Evolutionary conservation across 2,329 filamentous ascomycete species (phyloP), one percentile per base, ranked within the genome.

Genomic region (Rutstroemia sp.): DNA sequence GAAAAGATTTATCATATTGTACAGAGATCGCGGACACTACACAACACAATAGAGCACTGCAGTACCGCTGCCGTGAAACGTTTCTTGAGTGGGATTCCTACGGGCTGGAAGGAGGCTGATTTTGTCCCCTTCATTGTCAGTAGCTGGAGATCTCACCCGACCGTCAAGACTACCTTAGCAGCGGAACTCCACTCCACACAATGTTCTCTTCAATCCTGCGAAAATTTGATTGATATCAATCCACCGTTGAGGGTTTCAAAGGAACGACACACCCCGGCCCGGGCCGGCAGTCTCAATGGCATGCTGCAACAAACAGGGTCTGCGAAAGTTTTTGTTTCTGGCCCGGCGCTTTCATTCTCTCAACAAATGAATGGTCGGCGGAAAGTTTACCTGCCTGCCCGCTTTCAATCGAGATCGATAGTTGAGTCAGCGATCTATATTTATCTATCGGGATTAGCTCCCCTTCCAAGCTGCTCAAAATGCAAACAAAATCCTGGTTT

Each of bases 1-100:
- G 54, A 42, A 52, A 46, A 41, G 48, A 56, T 53, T 56, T 41
- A 47, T 56, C 54, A 56, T 42, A 56, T 56, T 48, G 54, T 23
- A 56, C 48, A 56, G 53, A 56, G 48, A 56, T 56, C 54, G 54
- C 48, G 42, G 16, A 17, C 25, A 48, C 27, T n/a, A 17, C 46
- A 38, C 46, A 17, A 37, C 53, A 51, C 47, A 45, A 56, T 51
- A 44, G 25, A 27, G 9, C 47, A 56, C 53, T 23, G 37, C 47
- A 51, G 53, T 56, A 27, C 53, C 53, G 53, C 47, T 56, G 53
- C 48, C 10, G 53, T 56, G 53, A 51, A 51, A 56, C 53, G 19
- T 50, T 7, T 17, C 23, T 50, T 27, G 7, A 27, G 30, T 45
- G 39, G 53, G 51, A 51, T 51, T 25, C 25, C 27, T 39, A 50